These are phyloP conservation scores for Heliamphora pulchella DNA, from an alignment of 179 eudicot genomes.

Conservation along the genomic window DNA sequence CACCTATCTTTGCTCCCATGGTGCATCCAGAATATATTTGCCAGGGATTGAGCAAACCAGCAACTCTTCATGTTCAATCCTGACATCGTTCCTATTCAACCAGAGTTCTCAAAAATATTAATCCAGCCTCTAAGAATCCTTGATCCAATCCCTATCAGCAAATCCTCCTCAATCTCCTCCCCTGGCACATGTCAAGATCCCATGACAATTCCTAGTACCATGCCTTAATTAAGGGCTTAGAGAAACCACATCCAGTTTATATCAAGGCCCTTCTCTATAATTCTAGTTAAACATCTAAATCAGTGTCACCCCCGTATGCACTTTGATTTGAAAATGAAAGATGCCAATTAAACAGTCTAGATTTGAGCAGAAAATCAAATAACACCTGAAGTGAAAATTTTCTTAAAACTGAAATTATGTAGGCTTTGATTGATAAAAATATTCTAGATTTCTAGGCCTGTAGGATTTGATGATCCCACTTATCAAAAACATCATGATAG, in stretches of 20 bases:
- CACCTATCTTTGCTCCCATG: no score
- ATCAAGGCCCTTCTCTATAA: neutral
- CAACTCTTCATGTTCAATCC: no score
- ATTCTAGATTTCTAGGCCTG: neutral
- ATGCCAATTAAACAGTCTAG: neutral
- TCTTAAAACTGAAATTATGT: constrained; percentile 7
- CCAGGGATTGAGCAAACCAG: no score
- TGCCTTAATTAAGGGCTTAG: neutral
- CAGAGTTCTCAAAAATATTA: no score
- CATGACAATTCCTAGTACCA: neutral
- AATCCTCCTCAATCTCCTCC: neutral
- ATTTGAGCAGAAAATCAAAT: neutral
- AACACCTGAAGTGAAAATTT: neutral
- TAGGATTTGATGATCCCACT: neutral
- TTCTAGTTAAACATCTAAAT: neutral
- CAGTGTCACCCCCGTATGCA: neutral
- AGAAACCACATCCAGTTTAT: neutral
- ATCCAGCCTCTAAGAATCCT: no score
- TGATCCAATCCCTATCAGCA: neutral
- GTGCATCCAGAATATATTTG: no score
- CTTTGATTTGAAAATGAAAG: neutral
- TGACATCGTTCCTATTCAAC: no score
- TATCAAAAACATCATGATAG: neutral
- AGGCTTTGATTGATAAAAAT: neutral
- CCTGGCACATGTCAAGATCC: neutral